Base-by-base conservation (phyloP, 2,329 filamentous ascomycete species). In the Aureobasidium leucospermi region DNA sequence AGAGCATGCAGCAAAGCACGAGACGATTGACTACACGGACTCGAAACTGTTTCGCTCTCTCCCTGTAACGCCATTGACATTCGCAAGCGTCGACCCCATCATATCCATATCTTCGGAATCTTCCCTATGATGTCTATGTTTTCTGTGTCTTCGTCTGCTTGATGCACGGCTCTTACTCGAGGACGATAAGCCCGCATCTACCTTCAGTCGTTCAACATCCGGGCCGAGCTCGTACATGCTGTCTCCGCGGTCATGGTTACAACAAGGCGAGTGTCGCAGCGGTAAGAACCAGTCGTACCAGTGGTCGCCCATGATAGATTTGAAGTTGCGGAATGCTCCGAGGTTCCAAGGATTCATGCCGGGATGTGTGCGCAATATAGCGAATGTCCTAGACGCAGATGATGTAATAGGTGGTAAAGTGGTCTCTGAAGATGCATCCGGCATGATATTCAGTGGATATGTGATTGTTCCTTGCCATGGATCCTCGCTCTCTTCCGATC, bases 331-430 rank as follows among this genome's bases (percentile, higher is more conserved):
- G 63, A 81, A 78, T 32, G 71, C 76, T 1, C 88, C 89, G 0
- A 94, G 76, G 66, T 96, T 84, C 85, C 90, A 99, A 0, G 90
- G 90, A 65, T 96, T 96, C 65, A 94, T 86, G 9, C 89, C 86
- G 0, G 83, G 80, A 3, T 84, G 77, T 0, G 88, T 89, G 62
- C 83, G 81, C 1, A 96, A 77, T 42, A 97, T 87, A 11, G 89
- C 90, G 69, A 96, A 97, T 10, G 83, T 87, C 31, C 86, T 82
- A 5, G 76, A 58, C 43, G 63, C 63, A 8, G 73, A 65, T 10
- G 51, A 55, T 13, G 51, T 23, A 9, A 9, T 39, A 13, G 51
- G 51, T 23, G 38, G 15, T 23, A 55, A 76, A 64, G 69, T 39
- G 65, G 69, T 39, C 63, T 64, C 41, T 52, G 67, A 69, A 32